Conservation (phyloP, 2,329 filamentous ascomycete species). For the Fusarium denticulatum region DNA sequence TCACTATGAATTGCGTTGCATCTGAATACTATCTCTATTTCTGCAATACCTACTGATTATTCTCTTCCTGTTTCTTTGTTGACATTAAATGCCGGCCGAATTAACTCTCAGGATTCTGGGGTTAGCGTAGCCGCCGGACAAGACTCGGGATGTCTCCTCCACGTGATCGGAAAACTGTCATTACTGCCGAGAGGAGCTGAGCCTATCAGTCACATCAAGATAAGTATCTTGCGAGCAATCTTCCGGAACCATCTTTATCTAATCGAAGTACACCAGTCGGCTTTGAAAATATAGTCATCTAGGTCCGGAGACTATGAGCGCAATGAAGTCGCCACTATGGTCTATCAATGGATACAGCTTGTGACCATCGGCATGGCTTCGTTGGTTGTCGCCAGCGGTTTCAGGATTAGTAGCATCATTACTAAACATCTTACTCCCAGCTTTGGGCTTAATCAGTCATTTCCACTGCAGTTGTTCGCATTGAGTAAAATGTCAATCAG, state of each 20-base stretch:
- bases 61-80: accelerated
- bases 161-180: conserved; percentile 24
- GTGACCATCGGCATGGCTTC: background rate
- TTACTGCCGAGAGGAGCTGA: background rate
- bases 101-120: background rate
- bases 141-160: background rate
- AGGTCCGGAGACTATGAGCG: accelerated
- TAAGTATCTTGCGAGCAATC: background rate
- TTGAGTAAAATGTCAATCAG: accelerated
- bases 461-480: background rate
- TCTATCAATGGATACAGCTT: background rate
- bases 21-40: too few relatives aligned
- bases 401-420: too few relatives aligned
- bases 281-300: accelerated
- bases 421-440: accelerated
- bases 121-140: conserved; percentile 1
- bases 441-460: accelerated
- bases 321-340: background rate
- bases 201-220: background rate
- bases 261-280: too few relatives aligned
- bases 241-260: too few relatives aligned
- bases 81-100: background rate
- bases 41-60: too few relatives aligned
- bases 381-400: background rate
- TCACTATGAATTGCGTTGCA: too few relatives aligned